Percentiles rank a stretch among this genome's conserved stretches.
Evolutionary conservation across 2,329 filamentous ascomycete species (phyloP).

Genomic region (Harringtonia aguacate): DNA sequence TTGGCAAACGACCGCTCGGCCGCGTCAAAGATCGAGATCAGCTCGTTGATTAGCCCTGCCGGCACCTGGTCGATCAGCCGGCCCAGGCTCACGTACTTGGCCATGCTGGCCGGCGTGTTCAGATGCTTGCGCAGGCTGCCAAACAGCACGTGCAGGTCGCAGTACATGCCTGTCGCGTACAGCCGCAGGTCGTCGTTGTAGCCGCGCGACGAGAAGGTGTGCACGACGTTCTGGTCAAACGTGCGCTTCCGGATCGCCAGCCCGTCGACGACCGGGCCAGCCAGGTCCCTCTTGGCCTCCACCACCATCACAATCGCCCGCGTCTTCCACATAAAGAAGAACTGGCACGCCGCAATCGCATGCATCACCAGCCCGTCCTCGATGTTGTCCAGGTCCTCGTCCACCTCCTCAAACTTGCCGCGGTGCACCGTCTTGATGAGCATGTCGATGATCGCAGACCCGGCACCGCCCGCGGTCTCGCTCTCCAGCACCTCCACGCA

Average conservation of each 20-base stretch:
- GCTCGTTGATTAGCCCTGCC: constrained; percentile 49
- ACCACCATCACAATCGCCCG: constrained; percentile 46
- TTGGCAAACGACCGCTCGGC: constrained; percentile 72
- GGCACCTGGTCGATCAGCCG: constrained; percentile 60
- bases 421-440: constrained; percentile 64
- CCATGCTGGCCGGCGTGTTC: constrained; percentile 30
- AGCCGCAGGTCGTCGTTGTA: constrained; percentile 71
- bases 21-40: constrained; percentile 67
- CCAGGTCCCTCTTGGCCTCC: constrained; percentile 41
- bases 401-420: constrained; percentile 57
- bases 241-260: constrained; percentile 44
- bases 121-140: constrained; percentile 54
- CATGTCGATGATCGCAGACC: constrained; percentile 50
- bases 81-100: constrained; percentile 43
- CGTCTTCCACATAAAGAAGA: constrained; percentile 95
- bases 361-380: constrained; percentile 71
- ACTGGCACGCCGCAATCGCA: constrained; percentile 65
- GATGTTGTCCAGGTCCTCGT: constrained; percentile 60
- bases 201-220: constrained; percentile 55
- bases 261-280: constrained; percentile 48
- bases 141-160: constrained; percentile 76
- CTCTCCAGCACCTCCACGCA: constrained; percentile 66
- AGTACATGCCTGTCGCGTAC: constrained; percentile 61
- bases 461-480: constrained; percentile 35
- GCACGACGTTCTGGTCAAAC: constrained; percentile 53